These are phyloP conservation scores for Apophysomyces ossiformis DNA, from an alignment of 371 early-diverging fungal species.

Conservation along the genomic window DNA sequence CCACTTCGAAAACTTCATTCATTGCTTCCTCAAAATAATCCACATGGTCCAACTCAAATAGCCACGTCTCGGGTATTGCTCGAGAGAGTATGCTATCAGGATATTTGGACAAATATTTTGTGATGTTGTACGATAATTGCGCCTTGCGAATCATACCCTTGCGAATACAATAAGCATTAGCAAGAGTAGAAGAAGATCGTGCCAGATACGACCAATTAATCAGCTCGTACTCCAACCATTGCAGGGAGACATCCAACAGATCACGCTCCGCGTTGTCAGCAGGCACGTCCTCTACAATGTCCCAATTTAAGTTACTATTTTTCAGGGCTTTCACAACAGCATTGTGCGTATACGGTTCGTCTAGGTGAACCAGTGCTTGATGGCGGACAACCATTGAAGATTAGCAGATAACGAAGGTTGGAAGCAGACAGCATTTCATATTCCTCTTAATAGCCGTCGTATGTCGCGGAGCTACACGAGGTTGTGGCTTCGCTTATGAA, in stretches of 20 bases:
- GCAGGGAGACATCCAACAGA: conserved; percentile 37
- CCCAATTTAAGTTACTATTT: conserved; percentile 35
- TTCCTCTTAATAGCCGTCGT: too few relatives aligned
- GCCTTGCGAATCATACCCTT: conserved; percentile 74
- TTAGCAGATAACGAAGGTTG: background rate
- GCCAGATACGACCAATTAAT: conserved; percentile 60
- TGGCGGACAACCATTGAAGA: background rate
- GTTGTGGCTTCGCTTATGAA: too few relatives aligned
- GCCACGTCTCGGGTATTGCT: conserved; percentile 71
- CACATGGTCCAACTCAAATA: conserved; percentile 71
- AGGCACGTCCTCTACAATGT: conserved; percentile 20
- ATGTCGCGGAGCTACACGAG: too few relatives aligned
- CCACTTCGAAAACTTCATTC: conserved; percentile 73
- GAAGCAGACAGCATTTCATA: too few relatives aligned
- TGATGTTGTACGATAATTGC: conserved; percentile 65
- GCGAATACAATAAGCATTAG: conserved; percentile 70
- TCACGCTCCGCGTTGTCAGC: conserved; percentile 28
- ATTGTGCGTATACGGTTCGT: conserved; percentile 49
- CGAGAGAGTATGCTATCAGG: conserved; percentile 55
- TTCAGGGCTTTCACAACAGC: conserved; percentile 42
- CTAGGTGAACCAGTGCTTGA: conserved; percentile 47
- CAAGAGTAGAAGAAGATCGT: conserved; percentile 29
- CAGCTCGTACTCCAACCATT: conserved; percentile 74
- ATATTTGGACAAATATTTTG: conserved; percentile 61
- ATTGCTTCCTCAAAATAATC: conserved; percentile 77